phyloP scores from a whole-genome alignment of 805 yeast species.

The Komagataella mondaviorum region DNA sequence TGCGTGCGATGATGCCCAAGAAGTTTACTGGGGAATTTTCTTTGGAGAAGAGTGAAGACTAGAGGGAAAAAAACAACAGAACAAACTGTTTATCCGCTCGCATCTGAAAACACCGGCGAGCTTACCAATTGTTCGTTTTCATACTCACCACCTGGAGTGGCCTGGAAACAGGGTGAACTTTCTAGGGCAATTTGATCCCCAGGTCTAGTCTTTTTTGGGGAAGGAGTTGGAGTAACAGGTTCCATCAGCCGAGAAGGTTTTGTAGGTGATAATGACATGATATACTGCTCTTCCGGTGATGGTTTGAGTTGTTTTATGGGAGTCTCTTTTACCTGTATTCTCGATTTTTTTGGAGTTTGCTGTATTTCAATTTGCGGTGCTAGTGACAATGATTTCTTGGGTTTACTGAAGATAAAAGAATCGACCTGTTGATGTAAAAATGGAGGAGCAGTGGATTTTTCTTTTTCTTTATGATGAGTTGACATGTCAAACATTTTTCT shows the following conservation, averaged over 20 bases:
- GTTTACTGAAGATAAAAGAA: background rate
- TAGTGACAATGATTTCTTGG: background rate
- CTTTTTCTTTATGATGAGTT: conserved; percentile 2
- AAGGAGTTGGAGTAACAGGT: background rate
- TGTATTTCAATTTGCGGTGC: background rate
- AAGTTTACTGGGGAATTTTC: conserved; percentile 50
- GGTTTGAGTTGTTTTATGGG: background rate
- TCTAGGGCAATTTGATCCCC: background rate
- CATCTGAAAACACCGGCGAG: background rate
- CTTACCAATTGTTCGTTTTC: background rate
- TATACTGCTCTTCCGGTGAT: background rate
- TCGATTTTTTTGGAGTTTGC: background rate
- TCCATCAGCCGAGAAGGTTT: background rate
- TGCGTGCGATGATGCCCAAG: conserved; percentile 32
- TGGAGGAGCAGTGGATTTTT: background rate
- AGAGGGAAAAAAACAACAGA: conserved; percentile 9
- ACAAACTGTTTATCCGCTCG: background rate
- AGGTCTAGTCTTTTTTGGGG: background rate
- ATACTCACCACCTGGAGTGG: background rate
- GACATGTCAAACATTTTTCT: conserved; percentile 20
- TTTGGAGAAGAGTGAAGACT: conserved; percentile 46
- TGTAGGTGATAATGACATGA: background rate
- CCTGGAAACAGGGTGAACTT: background rate
- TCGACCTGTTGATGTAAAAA: background rate
- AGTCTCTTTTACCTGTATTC: background rate